A percentile compares a stretch with the other conserved stretches of the same genome.
Conservation (phyloP, 2,329 filamentous ascomycete genomes). For the Tolypocladium ovalisporum region DNA sequence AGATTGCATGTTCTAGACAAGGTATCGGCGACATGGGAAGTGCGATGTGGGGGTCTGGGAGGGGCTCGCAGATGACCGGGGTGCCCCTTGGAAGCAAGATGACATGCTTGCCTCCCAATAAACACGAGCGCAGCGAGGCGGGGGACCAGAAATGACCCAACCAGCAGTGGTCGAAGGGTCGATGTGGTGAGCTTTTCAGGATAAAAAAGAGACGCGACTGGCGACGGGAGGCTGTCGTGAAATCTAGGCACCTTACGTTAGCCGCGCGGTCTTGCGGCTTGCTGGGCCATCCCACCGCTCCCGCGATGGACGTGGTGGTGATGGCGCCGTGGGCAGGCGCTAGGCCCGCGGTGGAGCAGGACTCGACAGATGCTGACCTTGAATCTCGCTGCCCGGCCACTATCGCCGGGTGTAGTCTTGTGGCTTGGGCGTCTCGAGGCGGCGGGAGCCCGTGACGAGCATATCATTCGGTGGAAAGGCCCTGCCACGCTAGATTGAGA, state of each 20-base stretch:
- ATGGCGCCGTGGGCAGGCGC: slow-evolving; percentile 3
- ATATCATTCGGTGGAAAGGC: neutral
- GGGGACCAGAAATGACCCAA: slow-evolving; percentile 19
- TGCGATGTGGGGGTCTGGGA: neutral
- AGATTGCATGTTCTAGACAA: neutral
- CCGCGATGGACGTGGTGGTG: neutral
- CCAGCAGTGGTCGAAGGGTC: neutral
- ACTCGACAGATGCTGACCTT: slow-evolving; percentile 1
- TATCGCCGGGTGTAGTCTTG: neutral
- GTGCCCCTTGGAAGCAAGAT: slow-evolving; percentile 16
- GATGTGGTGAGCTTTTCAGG: neutral
- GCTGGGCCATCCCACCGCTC: neutral
- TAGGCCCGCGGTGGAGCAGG: neutral
- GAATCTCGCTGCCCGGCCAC: neutral
- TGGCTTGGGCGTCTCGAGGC: neutral
- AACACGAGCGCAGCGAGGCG: slow-evolving; percentile 5
- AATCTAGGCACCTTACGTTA: too few relatives aligned
- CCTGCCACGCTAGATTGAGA: neutral
- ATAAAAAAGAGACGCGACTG: neutral
- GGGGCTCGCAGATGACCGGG: slow-evolving; percentile 9
- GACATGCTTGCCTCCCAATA: slow-evolving; percentile 18
- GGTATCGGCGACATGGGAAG: neutral
- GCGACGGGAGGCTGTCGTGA: neutral
- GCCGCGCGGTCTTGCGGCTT: neutral
- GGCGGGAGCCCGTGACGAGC: neutral